These are phyloP conservation scores for Triglochin maritima DNA, from an alignment of 106 monocot genomes.

Conservation along the genomic window DNA sequence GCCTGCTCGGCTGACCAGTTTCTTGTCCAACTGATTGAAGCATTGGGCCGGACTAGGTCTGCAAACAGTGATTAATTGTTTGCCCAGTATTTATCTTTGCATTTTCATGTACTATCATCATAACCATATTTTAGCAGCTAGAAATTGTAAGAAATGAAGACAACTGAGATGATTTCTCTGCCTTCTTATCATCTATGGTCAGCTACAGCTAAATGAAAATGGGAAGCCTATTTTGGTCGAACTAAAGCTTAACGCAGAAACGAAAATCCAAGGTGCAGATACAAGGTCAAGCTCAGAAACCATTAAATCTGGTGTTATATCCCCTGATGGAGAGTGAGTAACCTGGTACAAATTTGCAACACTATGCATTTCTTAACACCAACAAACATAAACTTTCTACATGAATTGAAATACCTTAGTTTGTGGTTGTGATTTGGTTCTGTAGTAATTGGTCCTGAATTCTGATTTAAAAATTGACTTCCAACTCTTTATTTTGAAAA, in stretches of 20 bases:
- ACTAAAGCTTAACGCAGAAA: constrained; percentile 18
- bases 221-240: constrained; percentile 62
- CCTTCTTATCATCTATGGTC: constrained; percentile 15
- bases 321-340: constrained; percentile 78
- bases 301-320: constrained; percentile 46
- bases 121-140: no score
- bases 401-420: not conserved
- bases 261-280: constrained; percentile 18
- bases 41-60: no score
- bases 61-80: no score
- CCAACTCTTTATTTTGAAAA: no score
- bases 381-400: not conserved
- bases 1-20: no score
- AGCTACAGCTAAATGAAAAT: constrained; percentile 71
- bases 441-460: no score
- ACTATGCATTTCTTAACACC: not conserved
- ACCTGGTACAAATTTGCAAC: constrained; percentile 25
- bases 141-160: no score
- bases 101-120: no score
- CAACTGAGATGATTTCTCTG: not conserved
- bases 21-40: no score
- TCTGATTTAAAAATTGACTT: no score
- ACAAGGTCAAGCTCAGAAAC: constrained; percentile 16
- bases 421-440: no score
- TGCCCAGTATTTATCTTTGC: no score